Evolutionary conservation across 148 eudicot species (phyloP), one percentile per base, ranked within the genome.

Genomic region (Cornus kousa): DNA sequence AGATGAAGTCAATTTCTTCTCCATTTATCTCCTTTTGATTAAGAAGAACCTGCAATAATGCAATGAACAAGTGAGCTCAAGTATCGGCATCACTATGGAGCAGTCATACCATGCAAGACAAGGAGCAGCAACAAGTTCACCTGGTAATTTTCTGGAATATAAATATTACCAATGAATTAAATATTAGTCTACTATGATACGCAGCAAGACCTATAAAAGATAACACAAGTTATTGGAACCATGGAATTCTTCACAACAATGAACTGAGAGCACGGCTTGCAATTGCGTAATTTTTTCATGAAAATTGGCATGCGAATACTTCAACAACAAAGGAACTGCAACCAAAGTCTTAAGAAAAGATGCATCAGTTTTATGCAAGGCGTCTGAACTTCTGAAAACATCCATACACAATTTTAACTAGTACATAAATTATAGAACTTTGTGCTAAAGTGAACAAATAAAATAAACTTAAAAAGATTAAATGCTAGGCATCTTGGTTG

Each of bases 21-120:
- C 97, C 97, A 75, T 86, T 88, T 40, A 93, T 90, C 85, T 95
- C 96, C 79, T 86, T 89, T 81, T 87, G 90, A 70, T 76, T 83
- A 50, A 95, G 85, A 75, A 93, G 84, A 76, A 95, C 98, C 98
- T 95, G 89, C 68, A 88, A 62, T 37, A 75, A 65, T n/a, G n/a
- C n/a, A n/a, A n/a, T 24, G 32, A 59, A 74, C 33, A 75, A 72
- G 20, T 68, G 24, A 59, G 28, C 73, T 86, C 82, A 79, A 65
- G 20, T 46, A 46, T 24, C 40, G 28, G 37, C 33, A 13, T 70
- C 39, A 33, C 57, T 22, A 8, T 28, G 31, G 28, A 13, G 23
- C 35, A 7, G 24, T 20, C 8, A 11, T 46, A 22, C 4, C 57
- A 40, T 24, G 24, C 22, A 7, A 2, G 11, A 50, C 53, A 22